Percentiles rank a stretch among this genome's conserved stretches.
These are phyloP conservation scores for Tolypocladium capitatum DNA, from an alignment of 2,329 filamentous ascomycete species.

Conservation along the genomic window DNA sequence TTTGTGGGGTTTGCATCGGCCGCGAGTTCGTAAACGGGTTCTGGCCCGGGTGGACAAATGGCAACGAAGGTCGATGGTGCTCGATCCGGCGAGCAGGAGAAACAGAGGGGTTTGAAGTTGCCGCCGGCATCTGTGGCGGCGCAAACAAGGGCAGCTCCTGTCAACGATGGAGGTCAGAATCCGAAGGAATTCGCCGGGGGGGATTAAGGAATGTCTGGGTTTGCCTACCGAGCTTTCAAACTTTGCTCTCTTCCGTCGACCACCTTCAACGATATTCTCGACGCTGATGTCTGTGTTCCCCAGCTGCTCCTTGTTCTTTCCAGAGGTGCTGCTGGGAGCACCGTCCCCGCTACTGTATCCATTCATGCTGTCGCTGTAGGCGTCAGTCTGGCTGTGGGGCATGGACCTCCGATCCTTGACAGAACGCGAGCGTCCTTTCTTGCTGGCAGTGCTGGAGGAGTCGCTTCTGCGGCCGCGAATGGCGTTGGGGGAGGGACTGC, in stretches of 20 bases:
- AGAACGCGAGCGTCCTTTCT: constrained; percentile 57
- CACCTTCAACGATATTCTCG: constrained; percentile 95
- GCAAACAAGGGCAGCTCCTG: constrained; percentile 94
- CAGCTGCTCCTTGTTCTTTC: constrained; percentile 71
- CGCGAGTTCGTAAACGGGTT: constrained; percentile 69
- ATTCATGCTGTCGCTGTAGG: constrained; percentile 49
- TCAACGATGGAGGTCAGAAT: constrained; percentile 17
- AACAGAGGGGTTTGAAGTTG: constrained; percentile 93
- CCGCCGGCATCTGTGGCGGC: constrained; percentile 82
- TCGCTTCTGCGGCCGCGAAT: constrained; percentile 62
- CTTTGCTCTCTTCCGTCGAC: constrained; percentile 86
- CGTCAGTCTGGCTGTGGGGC: constrained; percentile 40
- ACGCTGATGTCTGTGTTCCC: constrained; percentile 95
- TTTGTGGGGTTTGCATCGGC: constrained; percentile 73
- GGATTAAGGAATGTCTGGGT: neutral
- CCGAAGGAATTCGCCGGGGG: neutral
- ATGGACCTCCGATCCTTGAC: constrained; percentile 50
- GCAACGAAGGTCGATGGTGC: constrained; percentile 57
- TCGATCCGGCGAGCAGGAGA: constrained; percentile 77
- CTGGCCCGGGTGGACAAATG: constrained; percentile 62
- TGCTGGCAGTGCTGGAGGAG: constrained; percentile 49
- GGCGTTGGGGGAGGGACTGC: constrained; percentile 63
- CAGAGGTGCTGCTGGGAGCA: constrained; percentile 57
- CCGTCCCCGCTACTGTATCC: constrained; percentile 83
- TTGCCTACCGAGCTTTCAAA: constrained; percentile 86